Evolutionary conservation across 225 moss, liverwort and hornwort species (phyloP).

Genomic region (Bryum argenteum): DNA sequence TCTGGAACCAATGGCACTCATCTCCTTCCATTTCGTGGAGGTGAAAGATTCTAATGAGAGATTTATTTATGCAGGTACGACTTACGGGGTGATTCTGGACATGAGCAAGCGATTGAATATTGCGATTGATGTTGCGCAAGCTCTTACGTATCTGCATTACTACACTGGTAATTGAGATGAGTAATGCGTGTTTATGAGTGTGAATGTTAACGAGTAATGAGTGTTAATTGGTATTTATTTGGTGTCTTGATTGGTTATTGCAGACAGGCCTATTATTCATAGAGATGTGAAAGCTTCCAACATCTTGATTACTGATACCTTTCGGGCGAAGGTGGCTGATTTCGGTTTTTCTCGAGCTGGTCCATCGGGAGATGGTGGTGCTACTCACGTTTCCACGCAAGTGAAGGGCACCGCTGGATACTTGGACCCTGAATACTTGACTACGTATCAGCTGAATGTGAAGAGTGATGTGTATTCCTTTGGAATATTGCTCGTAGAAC

Average conservation of each 20-base stretch:
- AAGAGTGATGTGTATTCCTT: conserved; percentile 66
- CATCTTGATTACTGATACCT: conserved; percentile 60
- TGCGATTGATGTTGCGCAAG: conserved; percentile 65
- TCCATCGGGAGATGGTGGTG: conserved; percentile 60
- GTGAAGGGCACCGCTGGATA: conserved; percentile 66
- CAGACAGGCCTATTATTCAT: conserved; percentile 65
- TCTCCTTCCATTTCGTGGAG: not conserved
- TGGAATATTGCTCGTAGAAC: conserved; percentile 59
- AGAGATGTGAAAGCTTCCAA: conserved; percentile 67
- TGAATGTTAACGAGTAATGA: too few species aligned
- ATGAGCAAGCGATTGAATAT: conserved; percentile 66
- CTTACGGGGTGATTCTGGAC: conserved; percentile 51
- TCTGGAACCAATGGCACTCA: not conserved
- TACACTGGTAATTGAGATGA: conserved; percentile 48
- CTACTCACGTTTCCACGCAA: conserved; percentile 63
- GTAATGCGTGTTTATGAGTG: not conserved
- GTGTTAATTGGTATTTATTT: not conserved
- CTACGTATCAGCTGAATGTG: conserved; percentile 64
- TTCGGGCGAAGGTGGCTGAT: conserved; percentile 65
- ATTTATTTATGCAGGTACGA: conserved; percentile 36
- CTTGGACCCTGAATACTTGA: conserved; percentile 62
- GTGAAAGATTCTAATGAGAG: too few species aligned
- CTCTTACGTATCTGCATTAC: conserved; percentile 63
- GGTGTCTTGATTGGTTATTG: conserved; percentile 22
- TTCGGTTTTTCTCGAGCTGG: conserved; percentile 67